Percentiles rank a stretch among this genome's conserved stretches.
Conservation (phyloP, 2,329 filamentous ascomycete species). For the Fusarium sororula region DNA sequence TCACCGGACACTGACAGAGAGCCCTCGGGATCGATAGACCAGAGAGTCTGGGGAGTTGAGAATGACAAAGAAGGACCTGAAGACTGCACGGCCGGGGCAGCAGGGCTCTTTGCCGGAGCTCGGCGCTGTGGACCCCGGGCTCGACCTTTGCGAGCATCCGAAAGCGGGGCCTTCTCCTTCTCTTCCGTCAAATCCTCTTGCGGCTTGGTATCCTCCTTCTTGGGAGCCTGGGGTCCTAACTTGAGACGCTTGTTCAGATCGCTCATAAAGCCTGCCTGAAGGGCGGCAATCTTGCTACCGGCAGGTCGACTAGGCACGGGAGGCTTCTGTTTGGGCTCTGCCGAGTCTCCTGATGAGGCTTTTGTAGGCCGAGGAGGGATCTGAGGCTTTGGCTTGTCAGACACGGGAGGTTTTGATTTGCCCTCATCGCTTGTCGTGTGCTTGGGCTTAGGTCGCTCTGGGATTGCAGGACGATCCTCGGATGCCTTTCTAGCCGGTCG, state of each 20-base stretch:
- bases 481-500: constrained; percentile 52
- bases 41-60: constrained; percentile 58
- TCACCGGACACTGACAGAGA: constrained; percentile 46
- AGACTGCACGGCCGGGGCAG: constrained; percentile 48
- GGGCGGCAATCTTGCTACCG: constrained; percentile 86
- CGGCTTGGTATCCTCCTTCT: constrained; percentile 73
- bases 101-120: constrained; percentile 65
- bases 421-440: constrained; percentile 50
- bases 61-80: constrained; percentile 56
- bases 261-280: constrained; percentile 92
- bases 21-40: constrained; percentile 62
- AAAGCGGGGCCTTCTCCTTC: constrained; percentile 80
- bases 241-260: constrained; percentile 91
- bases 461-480: constrained; percentile 57
- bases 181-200: constrained; percentile 65
- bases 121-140: constrained; percentile 87
- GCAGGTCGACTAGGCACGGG: constrained; percentile 77
- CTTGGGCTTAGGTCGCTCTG: constrained; percentile 65
- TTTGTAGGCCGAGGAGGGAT: constrained; percentile 72
- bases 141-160: constrained; percentile 88
- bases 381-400: constrained; percentile 66
- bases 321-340: constrained; percentile 77
- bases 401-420: constrained; percentile 54
- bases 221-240: constrained; percentile 82
- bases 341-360: constrained; percentile 50